A percentile compares a stretch with the other conserved stretches of the same genome.
Evolutionary conservation across 1,284 basidiomycete species (phyloP).

Genomic region (Prillingera fragicola): DNA sequence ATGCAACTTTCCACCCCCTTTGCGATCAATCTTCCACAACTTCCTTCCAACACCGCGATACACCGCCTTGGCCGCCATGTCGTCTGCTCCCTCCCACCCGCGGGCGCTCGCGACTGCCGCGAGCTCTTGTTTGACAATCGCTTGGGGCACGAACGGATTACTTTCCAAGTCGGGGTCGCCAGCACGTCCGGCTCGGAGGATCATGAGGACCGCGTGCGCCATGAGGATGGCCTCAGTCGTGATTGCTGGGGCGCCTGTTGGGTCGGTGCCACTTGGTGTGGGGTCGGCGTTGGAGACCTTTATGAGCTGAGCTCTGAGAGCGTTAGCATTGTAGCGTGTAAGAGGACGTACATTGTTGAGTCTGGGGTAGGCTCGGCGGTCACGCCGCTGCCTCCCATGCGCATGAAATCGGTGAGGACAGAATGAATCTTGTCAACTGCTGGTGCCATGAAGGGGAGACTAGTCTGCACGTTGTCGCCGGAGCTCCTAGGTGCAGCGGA

Average conservation of each 20-base stretch:
- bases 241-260: constrained; percentile 27
- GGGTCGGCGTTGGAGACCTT: constrained; percentile 30
- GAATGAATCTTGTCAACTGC: constrained; percentile 32
- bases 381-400: constrained; percentile 22
- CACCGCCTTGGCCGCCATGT: constrained; percentile 29
- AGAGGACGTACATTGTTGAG: constrained; percentile 30
- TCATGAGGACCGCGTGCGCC: constrained; percentile 30
- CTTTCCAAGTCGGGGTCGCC: constrained; percentile 2
- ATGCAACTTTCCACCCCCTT: constrained; percentile 27
- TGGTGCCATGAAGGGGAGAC: constrained; percentile 16
- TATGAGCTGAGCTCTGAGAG: constrained; percentile 30
- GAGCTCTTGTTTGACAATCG: constrained; percentile 32
- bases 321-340: not conserved
- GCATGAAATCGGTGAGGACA: constrained; percentile 30
- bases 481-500: not conserved
- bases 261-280: too few relatives aligned
- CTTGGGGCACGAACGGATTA: constrained; percentile 20
- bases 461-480: constrained; percentile 11
- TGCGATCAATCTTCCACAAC: constrained; percentile 34
- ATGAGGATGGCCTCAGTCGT: constrained; percentile 36
- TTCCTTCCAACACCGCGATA: constrained; percentile 36
- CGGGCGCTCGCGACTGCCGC: constrained; percentile 24
- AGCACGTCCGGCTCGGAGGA: constrained; percentile 20
- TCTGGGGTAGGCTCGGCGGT: constrained; percentile 11
- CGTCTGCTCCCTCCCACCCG: constrained; percentile 28